Evolutionary conservation across 352 stramenopile genomes (phyloP).

Genomic region (Nothophytophthora sp.): DNA sequence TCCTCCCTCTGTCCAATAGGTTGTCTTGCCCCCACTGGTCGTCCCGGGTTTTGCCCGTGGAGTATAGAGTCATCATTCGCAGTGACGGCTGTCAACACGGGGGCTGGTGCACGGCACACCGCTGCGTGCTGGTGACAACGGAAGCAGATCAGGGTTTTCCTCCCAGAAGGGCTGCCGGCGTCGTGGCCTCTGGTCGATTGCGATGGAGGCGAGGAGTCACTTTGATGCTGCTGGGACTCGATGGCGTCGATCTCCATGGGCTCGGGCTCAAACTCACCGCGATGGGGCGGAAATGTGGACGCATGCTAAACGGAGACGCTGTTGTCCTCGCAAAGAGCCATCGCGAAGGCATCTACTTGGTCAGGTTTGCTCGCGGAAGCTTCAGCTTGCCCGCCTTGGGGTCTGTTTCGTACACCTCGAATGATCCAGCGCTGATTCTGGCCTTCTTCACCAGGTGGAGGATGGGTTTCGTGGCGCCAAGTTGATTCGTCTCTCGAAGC

Average conservation of each 20-base stretch:
- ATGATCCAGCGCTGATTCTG: no score
- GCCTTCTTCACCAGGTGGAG: no score
- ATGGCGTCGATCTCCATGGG: slow-evolving; percentile 10
- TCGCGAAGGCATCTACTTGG: slow-evolving; percentile 7
- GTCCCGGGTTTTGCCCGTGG: not conserved
- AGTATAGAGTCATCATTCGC: not conserved
- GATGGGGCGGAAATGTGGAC: no score
- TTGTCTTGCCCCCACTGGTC: no score
- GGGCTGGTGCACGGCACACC: slow-evolving; percentile 4
- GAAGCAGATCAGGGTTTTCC: not conserved
- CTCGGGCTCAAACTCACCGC: not conserved
- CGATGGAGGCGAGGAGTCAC: not conserved
- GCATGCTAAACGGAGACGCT: no score
- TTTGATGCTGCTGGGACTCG: not conserved
- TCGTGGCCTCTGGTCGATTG: no score
- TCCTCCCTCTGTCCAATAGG: no score
- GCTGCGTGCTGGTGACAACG: slow-evolving; percentile 3
- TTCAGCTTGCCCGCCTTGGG: no score
- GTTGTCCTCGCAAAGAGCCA: slow-evolving; percentile 19
- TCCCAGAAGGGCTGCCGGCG: not conserved
- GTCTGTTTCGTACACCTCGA: no score
- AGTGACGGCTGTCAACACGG: not conserved
- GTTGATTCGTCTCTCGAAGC: no score
- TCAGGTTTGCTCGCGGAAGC: no score
- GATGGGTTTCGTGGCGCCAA: no score